Evolutionary conservation across 345 rosid species (phyloP).

Genomic region (Boechera retrofracta): DNA sequence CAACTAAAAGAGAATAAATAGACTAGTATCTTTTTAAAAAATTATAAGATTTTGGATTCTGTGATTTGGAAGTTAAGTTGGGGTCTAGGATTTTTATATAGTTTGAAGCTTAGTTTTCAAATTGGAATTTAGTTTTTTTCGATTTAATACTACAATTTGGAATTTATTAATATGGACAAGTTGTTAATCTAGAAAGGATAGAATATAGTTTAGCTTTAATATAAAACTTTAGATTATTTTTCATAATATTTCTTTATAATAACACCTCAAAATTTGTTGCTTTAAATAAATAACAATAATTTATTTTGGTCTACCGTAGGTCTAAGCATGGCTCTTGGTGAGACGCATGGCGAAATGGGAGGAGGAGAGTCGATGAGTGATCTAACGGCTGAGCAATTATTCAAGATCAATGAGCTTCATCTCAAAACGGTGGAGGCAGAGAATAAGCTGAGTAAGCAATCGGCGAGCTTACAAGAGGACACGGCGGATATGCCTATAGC

Average conservation of each 20-base stretch:
- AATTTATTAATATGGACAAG: neutral
- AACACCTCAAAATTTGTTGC: neutral
- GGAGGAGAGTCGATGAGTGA: conserved; percentile 37
- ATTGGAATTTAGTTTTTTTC: neutral
- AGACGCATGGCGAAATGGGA: neutral
- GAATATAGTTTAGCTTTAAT: neutral
- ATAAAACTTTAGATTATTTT: neutral
- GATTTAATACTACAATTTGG: neutral
- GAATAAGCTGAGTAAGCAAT: conserved; percentile 38
- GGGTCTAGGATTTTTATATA: too few relatives aligned
- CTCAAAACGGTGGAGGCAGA: conserved; percentile 43
- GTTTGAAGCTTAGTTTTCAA: too few relatives aligned
- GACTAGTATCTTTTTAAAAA: too few relatives aligned
- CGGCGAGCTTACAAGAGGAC: conserved; percentile 56
- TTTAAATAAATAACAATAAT: too few relatives aligned
- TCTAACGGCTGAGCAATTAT: conserved; percentile 45
- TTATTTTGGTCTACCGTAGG: neutral
- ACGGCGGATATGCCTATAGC: conserved; percentile 50
- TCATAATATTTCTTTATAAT: neutral
- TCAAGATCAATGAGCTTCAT: conserved; percentile 46
- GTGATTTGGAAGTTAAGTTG: too few relatives aligned
- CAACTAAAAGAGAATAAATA: too few relatives aligned
- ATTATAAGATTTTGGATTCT: too few relatives aligned
- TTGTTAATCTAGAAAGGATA: neutral
- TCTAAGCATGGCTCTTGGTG: conserved; percentile 11